A percentile compares a stretch with the other conserved stretches of the same genome.
Evolutionary conservation across 2,329 filamentous ascomycete genomes (phyloP).

Genomic region (Xylaria hypoxylon): DNA sequence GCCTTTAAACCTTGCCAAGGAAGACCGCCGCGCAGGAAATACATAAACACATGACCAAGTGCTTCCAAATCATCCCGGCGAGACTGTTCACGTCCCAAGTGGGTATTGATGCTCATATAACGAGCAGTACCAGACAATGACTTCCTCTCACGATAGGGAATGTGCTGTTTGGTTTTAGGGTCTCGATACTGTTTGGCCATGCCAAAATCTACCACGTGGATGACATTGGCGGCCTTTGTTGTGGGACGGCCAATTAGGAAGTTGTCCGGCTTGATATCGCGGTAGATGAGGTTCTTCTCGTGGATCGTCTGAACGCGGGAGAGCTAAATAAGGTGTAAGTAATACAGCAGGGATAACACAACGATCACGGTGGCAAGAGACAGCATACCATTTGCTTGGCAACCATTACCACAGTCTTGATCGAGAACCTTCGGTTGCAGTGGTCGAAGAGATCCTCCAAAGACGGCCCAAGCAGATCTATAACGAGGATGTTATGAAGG

Average conservation of each 20-base stretch:
- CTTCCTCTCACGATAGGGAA: conserved; percentile 96
- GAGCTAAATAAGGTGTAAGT: conserved; percentile 63
- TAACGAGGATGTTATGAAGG: conserved; percentile 98
- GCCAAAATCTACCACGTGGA: conserved; percentile 98
- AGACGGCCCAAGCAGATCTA: conserved; percentile 93
- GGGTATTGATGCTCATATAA: conserved; percentile 99
- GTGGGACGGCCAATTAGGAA: conserved; percentile 94
- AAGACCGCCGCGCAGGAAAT: conserved; percentile 76
- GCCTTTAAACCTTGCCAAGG: conserved; percentile 81
- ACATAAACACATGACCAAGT: conserved; percentile 79
- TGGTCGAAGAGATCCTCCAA: conserved; percentile 98
- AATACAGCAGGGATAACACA: background rate
- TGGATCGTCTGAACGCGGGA: conserved; percentile 94
- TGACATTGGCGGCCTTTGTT: conserved; percentile 96
- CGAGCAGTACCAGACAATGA: conserved; percentile 95
- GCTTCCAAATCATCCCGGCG: conserved; percentile 96
- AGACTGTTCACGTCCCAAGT: conserved; percentile 95
- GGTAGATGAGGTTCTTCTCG: conserved; percentile 99
- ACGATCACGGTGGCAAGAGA: background rate
- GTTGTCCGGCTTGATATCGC: conserved; percentile 99
- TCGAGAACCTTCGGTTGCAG: conserved; percentile 92
- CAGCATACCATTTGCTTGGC: conserved; percentile 92
- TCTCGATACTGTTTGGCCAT: conserved; percentile 99
- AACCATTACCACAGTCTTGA: conserved; percentile 99
- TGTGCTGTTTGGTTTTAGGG: conserved; percentile 98